phyloP scores from a whole-genome alignment of 2,329 filamentous ascomycete genomes.

The Arachnopeziza araneosa region DNA sequence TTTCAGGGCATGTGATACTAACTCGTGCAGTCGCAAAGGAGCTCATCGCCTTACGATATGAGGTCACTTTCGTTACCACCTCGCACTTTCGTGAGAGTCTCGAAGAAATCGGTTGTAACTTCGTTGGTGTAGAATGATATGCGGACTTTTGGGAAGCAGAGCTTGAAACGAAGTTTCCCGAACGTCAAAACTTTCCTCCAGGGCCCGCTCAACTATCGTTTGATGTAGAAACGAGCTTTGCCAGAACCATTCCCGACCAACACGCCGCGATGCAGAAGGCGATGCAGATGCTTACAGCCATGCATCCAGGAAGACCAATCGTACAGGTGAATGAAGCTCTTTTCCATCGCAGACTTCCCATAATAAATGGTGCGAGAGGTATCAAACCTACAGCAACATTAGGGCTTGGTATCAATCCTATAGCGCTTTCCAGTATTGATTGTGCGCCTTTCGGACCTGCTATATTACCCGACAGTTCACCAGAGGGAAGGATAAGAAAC shows the following conservation, averaged over 20 bases:
- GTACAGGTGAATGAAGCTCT: constrained; percentile 39
- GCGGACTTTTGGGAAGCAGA: constrained; percentile 25
- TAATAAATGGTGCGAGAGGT: constrained; percentile 35
- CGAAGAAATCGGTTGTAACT: constrained; percentile 35
- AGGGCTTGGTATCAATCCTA: constrained; percentile 35
- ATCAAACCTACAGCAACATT: constrained; percentile 34
- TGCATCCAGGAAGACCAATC: constrained; percentile 34
- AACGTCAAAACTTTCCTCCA: constrained; percentile 15
- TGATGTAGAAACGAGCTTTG: constrained; percentile 33
- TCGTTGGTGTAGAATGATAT: constrained; percentile 27
- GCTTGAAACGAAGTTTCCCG: constrained; percentile 18
- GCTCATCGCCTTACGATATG: constrained; percentile 34
- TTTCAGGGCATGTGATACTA: constrained; percentile 19
- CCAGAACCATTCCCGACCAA: constrained; percentile 30
- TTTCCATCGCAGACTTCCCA: constrained; percentile 35
- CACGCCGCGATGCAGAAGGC: constrained; percentile 32
- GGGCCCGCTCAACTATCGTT: constrained; percentile 29
- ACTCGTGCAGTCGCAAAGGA: constrained; percentile 15
- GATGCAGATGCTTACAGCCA: constrained; percentile 31
- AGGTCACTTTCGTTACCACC: constrained; percentile 38
- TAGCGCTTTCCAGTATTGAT: constrained; percentile 35
- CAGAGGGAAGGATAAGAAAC: constrained; percentile 34
- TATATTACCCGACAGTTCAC: constrained; percentile 34
- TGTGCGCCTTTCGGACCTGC: constrained; percentile 35
- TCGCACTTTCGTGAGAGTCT: constrained; percentile 32